These are phyloP conservation scores for Candida patagonica DNA, from an alignment of 805 yeast species.

Conservation along the genomic window DNA sequence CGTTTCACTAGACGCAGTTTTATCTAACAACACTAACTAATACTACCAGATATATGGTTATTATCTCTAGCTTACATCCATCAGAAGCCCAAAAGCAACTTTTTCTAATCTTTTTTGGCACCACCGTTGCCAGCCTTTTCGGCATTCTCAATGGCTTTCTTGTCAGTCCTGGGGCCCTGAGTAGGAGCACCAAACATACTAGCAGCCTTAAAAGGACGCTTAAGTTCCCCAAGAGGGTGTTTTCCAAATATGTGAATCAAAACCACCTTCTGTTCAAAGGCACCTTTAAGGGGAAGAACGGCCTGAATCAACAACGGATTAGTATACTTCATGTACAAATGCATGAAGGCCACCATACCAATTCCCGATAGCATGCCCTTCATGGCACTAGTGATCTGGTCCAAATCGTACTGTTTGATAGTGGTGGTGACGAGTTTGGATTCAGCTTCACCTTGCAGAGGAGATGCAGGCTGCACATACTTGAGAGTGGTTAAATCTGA, in stretches of 20 bases:
- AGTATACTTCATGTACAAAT: slow-evolving; percentile 92
- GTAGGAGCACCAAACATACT: slow-evolving; percentile 58
- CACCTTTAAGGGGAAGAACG: slow-evolving; percentile 80
- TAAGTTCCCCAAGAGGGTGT: slow-evolving; percentile 79
- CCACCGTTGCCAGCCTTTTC: slow-evolving; percentile 77
- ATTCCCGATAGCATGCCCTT: slow-evolving; percentile 78
- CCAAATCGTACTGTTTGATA: slow-evolving; percentile 87
- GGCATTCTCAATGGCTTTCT: slow-evolving; percentile 74
- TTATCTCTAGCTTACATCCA: no score
- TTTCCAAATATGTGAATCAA: slow-evolving; percentile 80
- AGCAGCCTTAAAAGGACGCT: slow-evolving; percentile 92
- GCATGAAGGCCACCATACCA: slow-evolving; percentile 99
- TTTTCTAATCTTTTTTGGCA: slow-evolving; percentile 65
- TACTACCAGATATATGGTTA: no score
- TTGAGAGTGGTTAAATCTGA: slow-evolving; percentile 75
- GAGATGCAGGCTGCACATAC: slow-evolving; percentile 76
- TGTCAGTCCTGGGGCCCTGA: slow-evolving; percentile 65
- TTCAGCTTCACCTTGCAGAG: slow-evolving; percentile 63
- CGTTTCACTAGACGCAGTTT: no score
- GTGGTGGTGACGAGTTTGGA: slow-evolving; percentile 78
- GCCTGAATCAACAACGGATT: slow-evolving; percentile 95
- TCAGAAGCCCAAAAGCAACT: no score
- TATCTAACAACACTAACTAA: no score
- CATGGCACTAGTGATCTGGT: slow-evolving; percentile 70
- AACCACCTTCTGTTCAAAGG: slow-evolving; percentile 81